Percentiles rank a stretch among this genome's conserved stretches.
Conservation (phyloP, 2,329 filamentous ascomycete genomes). For the Cytospora chrysosperma region DNA sequence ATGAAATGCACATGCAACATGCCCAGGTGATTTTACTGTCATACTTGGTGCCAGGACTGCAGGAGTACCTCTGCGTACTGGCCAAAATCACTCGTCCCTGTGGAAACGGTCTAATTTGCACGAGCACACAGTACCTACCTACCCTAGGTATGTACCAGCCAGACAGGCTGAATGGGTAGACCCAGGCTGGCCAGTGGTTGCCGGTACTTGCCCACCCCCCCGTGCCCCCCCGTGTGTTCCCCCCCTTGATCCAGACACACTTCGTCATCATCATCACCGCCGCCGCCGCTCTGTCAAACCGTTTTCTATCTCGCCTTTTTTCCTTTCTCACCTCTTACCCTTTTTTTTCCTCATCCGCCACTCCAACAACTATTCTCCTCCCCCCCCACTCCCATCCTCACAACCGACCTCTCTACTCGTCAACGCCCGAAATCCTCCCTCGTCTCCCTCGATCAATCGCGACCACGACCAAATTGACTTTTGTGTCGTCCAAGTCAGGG, state of each 20-base stretch:
- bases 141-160: too few relatives aligned
- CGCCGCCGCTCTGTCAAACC: not conserved
- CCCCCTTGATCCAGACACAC: slow-evolving; percentile 12
- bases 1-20: not conserved
- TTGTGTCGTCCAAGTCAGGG: slow-evolving; percentile 37
- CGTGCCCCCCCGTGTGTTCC: not conserved
- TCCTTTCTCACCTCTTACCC: slow-evolving; percentile 12
- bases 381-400: slow-evolving; percentile 14
- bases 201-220: too few relatives aligned
- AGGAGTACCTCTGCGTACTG: too few relatives aligned
- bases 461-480: slow-evolving; percentile 40
- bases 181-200: too few relatives aligned
- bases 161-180: too few relatives aligned
- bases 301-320: not conserved
- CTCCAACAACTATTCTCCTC: slow-evolving; percentile 15
- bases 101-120: not conserved
- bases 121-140: too few relatives aligned
- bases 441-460: slow-evolving; percentile 16
- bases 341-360: slow-evolving; percentile 18
- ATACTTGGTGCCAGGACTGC: too few relatives aligned
- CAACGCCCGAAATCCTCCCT: slow-evolving; percentile 20
- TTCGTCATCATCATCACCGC: slow-evolving; percentile 14
- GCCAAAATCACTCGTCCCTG: too few relatives aligned
- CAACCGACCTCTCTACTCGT: slow-evolving; percentile 19
- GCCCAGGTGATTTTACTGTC: not conserved